Conservation (phyloP, 495 filamentous ascomycete genomes). For the Symbiotaphrina buchneri region DNA sequence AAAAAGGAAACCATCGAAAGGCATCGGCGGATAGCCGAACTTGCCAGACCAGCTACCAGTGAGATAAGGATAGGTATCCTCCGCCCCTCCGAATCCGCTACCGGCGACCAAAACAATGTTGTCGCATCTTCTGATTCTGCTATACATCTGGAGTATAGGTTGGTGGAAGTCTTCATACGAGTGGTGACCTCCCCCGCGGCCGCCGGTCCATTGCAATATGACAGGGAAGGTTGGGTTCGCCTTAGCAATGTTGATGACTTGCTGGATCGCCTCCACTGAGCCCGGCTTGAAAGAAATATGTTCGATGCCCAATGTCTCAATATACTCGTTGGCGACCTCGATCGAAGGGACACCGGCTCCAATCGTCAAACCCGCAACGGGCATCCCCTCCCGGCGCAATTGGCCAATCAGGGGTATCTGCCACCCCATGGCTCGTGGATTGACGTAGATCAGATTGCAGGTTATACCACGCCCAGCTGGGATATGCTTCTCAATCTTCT, state of each 20-base stretch:
- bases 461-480: slow-evolving; percentile 84
- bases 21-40: slow-evolving; percentile 84
- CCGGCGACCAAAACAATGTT: slow-evolving; percentile 82
- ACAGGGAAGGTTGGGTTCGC: slow-evolving; percentile 78
- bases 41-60: slow-evolving; percentile 68
- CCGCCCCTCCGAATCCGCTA: slow-evolving; percentile 76
- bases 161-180: slow-evolving; percentile 92
- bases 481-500: slow-evolving; percentile 73
- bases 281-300: slow-evolving; percentile 93
- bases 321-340: slow-evolving; percentile 86
- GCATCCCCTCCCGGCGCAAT: slow-evolving; percentile 68
- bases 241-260: slow-evolving; percentile 80
- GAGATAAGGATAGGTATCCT: slow-evolving; percentile 85
- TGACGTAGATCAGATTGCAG: slow-evolving; percentile 91
- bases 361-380: slow-evolving; percentile 86
- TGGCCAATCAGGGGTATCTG: slow-evolving; percentile 81
- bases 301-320: slow-evolving; percentile 80
- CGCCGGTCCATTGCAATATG: slow-evolving; percentile 87
- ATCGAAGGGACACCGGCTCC: slow-evolving; percentile 87
- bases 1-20: slow-evolving; percentile 76
- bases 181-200: slow-evolving; percentile 83
- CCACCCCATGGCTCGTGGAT: slow-evolving; percentile 90
- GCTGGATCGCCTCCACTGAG: slow-evolving; percentile 69
- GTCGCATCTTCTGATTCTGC: slow-evolving; percentile 52
- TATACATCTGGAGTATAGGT: slow-evolving; percentile 80